Base-by-base conservation (phyloP, 2,329 filamentous ascomycete species). In the Lecanicillium sp. region DNA sequence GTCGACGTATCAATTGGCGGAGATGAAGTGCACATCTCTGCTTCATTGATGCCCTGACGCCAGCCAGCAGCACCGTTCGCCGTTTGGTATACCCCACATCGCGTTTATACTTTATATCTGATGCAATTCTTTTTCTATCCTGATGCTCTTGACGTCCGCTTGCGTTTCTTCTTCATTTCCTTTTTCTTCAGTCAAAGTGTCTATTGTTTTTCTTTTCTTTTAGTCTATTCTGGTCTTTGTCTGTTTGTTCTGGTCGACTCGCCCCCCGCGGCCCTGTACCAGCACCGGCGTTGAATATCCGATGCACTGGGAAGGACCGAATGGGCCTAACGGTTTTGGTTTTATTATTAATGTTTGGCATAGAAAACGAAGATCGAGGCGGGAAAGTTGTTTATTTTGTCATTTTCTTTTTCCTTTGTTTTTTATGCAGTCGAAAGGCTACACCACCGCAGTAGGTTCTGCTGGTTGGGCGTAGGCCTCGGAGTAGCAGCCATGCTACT, bases 51-150 rank as follows among this genome's bases (percentile, higher is more conserved):
- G 37, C 30, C 23, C 36, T 20, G 15, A 8, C 9, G 35, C 29
- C 27, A 33, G 44, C n/a, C 27, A 40, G 19, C 36, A 21, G 19
- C 41, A 29, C 37, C 14, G 29, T 41, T 38, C 38, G 42, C 51
- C 54, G 42, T 55, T 59, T 56, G 52, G 57, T 58, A 61, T 63
- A 52, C 50, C 62, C 60, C 56, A 55, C 48, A 43, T 49, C 35
- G 33, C 40, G 46, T 49, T 49, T 44, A 36, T 44, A 26, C 21
- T 38, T 30, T 38, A 29, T 47, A 8, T 39, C 43, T 27, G 32
- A 30, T 30, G 30, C 32, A 41, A 35, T 36, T 48, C n/a, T 27
- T 44, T 23, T 30, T 35, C 30, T 14, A 14, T 23, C 19, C 12
- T 39, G 8, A 21, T 39, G 8, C 11, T 9, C 9, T 36, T 27